Conservation (phyloP, 1,139 yeast species). For the Candida neerlandica region DNA sequence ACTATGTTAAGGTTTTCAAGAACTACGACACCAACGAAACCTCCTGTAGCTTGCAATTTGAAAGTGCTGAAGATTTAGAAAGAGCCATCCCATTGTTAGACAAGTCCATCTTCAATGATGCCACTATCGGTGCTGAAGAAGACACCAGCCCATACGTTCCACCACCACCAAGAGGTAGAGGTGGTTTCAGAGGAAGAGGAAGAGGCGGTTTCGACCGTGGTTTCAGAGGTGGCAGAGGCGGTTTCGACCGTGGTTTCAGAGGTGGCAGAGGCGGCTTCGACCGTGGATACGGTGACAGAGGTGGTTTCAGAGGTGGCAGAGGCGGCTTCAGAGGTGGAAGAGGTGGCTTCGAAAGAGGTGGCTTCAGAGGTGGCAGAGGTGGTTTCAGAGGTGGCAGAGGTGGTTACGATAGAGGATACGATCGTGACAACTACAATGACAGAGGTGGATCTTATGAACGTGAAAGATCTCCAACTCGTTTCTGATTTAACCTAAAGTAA, state of each 20-base stretch:
- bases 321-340: conserved; percentile 40
- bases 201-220: conserved; percentile 41
- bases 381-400: conserved; percentile 38
- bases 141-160: conserved; percentile 81
- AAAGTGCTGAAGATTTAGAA: conserved; percentile 71
- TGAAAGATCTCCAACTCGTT: conserved; percentile 54
- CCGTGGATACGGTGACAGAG: conserved; percentile 14
- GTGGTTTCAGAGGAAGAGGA: conserved; percentile 41
- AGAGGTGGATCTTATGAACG: conserved; percentile 42
- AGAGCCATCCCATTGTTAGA: conserved; percentile 69
- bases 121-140: conserved; percentile 67
- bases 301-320: conserved; percentile 38
- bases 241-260: conserved; percentile 35
- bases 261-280: conserved; percentile 24
- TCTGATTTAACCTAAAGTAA: conserved; percentile 21
- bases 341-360: conserved; percentile 32
- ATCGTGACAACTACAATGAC: conserved; percentile 34
- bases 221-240: conserved; percentile 46
- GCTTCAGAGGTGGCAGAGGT: conserved; percentile 32
- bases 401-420: conserved; percentile 37
- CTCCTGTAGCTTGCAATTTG: conserved; percentile 78
- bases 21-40: conserved; percentile 62
- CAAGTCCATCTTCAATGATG: conserved; percentile 72
- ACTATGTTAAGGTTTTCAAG: conserved; percentile 71
- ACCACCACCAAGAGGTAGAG: conserved; percentile 59